Base-by-base conservation (phyloP, 495 filamentous ascomycete species). In the Hyaloscypha finlandica region DNA sequence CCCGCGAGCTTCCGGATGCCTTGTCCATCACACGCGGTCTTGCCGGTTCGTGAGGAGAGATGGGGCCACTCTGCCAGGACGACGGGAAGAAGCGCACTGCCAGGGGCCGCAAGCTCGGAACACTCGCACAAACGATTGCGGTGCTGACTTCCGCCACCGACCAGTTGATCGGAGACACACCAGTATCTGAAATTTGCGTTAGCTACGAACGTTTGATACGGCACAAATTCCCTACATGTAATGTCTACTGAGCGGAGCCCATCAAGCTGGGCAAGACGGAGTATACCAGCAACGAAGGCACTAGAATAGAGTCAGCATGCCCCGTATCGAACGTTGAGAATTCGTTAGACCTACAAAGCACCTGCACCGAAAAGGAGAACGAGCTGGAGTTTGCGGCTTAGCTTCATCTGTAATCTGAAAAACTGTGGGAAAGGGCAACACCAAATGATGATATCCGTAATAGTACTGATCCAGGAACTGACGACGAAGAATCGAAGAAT, bases 371-470 rank as follows among this genome's bases (percentile, higher is more conserved):
- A 59, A 29, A 59, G 56, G 30, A 59, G 31, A 31, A 32, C 4
- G 3, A 37, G 29, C 30, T 59, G 56, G 6, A 33, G 8, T 11
- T 59, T 32, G 61, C 72, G 65, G 31, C 61, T 69, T 32, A 67
- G 8, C 8, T 66, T 71, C 8, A 74, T 64, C 3, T 63, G 67
- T 32, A 83, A 52, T 4, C 66, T 71, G 79, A 78, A 81, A 29
- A 83, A 75, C 31, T 74, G 72, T 0, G 74, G 77, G 2, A 82
- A 65, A 0, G 83, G 82, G 9, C 81, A 69, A 14, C 73, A 48
- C 5, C 81, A 72, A 33, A 85, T 80, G 16, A 74, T 59, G 31
- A 84, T 64, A 57, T 85, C 81, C 39, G 76, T 81, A 2, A 77
- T 54, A 12, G 85, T 79, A 59, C 77, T 84, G 31, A 77, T 73